Evolutionary conservation across 495 filamentous ascomycete species (phyloP).

Genomic region (Penicillium pulvis): DNA sequence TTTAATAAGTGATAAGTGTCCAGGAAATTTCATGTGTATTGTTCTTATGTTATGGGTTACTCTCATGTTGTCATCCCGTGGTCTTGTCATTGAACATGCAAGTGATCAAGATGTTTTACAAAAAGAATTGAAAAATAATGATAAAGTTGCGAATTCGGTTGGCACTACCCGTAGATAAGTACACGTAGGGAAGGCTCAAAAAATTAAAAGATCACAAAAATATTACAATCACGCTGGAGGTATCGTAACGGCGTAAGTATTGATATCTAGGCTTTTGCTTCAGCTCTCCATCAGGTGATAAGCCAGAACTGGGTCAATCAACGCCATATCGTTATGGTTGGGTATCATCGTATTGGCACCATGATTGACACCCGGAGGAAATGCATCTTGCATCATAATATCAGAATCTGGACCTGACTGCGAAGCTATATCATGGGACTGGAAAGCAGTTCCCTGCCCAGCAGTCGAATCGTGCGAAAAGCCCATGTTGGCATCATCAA

Average conservation of each 20-base stretch:
- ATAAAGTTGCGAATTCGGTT: background rate
- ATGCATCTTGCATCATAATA: slow-evolving; percentile 33
- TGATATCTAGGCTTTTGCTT: background rate
- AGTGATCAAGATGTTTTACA: too few relatives aligned
- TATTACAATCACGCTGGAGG: background rate
- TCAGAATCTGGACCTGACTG: slow-evolving; percentile 22
- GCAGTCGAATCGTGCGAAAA: background rate
- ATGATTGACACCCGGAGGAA: background rate
- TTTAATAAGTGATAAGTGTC: too few relatives aligned
- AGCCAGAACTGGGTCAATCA: slow-evolving; percentile 40
- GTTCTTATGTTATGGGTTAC: too few relatives aligned
- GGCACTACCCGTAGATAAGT: background rate
- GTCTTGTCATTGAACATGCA: too few relatives aligned
- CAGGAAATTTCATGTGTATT: too few relatives aligned
- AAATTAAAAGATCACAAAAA: background rate
- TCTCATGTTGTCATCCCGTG: too few relatives aligned
- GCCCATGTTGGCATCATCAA: slow-evolving; percentile 25
- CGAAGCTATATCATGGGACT: slow-evolving; percentile 14
- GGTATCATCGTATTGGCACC: slow-evolving; percentile 35
- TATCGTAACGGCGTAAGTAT: background rate
- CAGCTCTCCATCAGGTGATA: slow-evolving; percentile 33
- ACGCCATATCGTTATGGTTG: slow-evolving; percentile 34
- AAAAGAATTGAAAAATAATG: background rate
- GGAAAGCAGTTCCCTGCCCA: slow-evolving; percentile 1
- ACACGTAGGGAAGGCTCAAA: background rate